Evolutionary conservation across 148 eudicot species (phyloP).

Genomic region (Amaranthus hypochondriacus): DNA sequence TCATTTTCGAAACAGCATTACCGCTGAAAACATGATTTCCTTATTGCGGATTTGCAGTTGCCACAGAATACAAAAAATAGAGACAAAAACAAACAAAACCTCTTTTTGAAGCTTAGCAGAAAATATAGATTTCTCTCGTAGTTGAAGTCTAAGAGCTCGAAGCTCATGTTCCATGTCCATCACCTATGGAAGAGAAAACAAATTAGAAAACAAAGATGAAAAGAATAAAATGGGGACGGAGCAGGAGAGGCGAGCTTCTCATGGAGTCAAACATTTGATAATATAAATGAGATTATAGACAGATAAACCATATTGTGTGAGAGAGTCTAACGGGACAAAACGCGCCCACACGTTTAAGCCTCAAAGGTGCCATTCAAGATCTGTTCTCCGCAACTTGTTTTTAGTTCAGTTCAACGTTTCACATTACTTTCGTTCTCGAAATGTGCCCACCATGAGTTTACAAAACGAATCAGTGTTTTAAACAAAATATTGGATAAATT

Average conservation of each 20-base stretch:
- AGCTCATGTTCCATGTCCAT: slow-evolving; percentile 98
- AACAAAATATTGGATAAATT: no score
- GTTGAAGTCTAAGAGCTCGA: slow-evolving; percentile 75
- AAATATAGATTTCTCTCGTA: slow-evolving; percentile 72
- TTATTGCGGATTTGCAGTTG: not conserved
- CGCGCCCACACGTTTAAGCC: no score
- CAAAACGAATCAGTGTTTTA: no score
- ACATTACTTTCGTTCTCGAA: no score
- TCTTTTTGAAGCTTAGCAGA: slow-evolving; percentile 86
- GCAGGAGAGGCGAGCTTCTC: no score
- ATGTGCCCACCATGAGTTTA: no score
- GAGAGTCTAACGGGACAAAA: no score
- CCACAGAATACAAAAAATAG: not conserved
- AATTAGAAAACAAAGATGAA: not conserved
- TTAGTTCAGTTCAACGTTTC: no score
- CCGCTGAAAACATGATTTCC: not conserved
- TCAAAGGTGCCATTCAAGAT: no score
- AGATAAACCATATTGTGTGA: not conserved
- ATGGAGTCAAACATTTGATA: not conserved
- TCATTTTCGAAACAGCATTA: no score
- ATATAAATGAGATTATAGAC: not conserved
- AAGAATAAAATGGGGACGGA: not conserved
- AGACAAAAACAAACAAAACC: slow-evolving; percentile 34
- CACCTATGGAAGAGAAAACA: slow-evolving; percentile 41
- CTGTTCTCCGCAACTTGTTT: no score